These are phyloP conservation scores for Penicillium sp. DNA, from an alignment of 2,329 filamentous ascomycete genomes.

Conservation along the genomic window DNA sequence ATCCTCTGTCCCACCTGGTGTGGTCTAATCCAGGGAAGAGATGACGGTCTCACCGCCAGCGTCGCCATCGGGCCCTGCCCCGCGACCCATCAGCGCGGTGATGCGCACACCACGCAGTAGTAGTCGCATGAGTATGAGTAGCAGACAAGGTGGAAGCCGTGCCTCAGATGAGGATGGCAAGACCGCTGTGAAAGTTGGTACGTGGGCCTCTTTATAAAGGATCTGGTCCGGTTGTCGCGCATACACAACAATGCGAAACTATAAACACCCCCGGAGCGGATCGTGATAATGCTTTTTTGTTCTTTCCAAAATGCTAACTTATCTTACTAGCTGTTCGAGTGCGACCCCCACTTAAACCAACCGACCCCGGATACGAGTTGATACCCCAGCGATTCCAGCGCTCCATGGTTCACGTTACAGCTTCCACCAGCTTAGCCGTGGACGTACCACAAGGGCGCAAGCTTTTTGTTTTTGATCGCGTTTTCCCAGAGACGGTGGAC, in stretches of 20 bases:
- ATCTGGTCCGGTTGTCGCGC: background rate
- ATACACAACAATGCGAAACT: background rate
- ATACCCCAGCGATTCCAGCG: constrained; percentile 94
- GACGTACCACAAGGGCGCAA: constrained; percentile 92
- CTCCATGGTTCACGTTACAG: constrained; percentile 86
- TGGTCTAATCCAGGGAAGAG: constrained; percentile 17
- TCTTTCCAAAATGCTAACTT: background rate
- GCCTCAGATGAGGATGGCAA: constrained; percentile 87
- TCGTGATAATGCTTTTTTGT: background rate
- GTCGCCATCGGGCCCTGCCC: constrained; percentile 59
- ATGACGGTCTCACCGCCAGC: constrained; percentile 70
- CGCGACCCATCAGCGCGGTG: constrained; percentile 79
- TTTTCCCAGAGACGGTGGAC: constrained; percentile 78
- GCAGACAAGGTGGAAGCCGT: constrained; percentile 74
- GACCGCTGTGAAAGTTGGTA: constrained; percentile 95
- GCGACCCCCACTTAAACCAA: constrained; percentile 77
- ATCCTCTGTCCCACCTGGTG: constrained; percentile 17
- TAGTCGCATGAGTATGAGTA: constrained; percentile 78
- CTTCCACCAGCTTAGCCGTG: constrained; percentile 79
- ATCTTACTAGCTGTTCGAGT: constrained; percentile 75
- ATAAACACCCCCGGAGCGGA: background rate
- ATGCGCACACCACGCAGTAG: constrained; percentile 74
- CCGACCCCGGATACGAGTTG: constrained; percentile 89
- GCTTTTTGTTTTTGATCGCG: constrained; percentile 93
- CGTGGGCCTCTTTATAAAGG: constrained; percentile 43